These are phyloP conservation scores for Diaporthe citrichinensis DNA, from an alignment of 2,329 filamentous ascomycete species.

Conservation along the genomic window DNA sequence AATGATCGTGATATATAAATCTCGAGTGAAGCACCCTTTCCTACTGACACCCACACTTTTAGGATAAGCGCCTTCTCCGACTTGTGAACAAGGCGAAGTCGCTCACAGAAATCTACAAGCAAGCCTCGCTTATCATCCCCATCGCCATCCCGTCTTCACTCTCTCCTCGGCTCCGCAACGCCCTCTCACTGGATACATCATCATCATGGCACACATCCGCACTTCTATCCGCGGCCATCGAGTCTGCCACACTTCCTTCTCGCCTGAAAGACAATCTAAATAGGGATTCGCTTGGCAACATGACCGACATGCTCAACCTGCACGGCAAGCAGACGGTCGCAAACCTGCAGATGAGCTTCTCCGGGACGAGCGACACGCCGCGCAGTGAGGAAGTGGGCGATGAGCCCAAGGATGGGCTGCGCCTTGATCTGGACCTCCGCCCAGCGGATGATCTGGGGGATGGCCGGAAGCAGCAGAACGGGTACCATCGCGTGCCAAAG, in stretches of 20 bases:
- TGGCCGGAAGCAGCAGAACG: constrained; percentile 42
- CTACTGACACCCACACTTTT: neutral
- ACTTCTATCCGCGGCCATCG: constrained; percentile 81
- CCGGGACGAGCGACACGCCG: constrained; percentile 51
- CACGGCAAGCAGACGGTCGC: constrained; percentile 86
- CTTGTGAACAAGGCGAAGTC: constrained; percentile 82
- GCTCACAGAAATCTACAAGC: constrained; percentile 75
- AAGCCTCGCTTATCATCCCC: constrained; percentile 84
- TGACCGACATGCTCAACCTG: constrained; percentile 78
- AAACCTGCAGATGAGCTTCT: constrained; percentile 77
- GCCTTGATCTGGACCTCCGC: constrained; percentile 58
- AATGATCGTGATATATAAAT: neutral
- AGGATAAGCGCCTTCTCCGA: constrained; percentile 75
- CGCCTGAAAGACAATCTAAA: constrained; percentile 69
- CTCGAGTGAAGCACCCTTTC: neutral
- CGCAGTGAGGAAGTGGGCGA: constrained; percentile 44
- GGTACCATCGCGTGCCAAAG: constrained; percentile 44
- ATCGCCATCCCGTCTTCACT: constrained; percentile 73
- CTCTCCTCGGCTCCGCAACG: constrained; percentile 57
- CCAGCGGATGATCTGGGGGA: constrained; percentile 55
- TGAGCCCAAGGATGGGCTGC: constrained; percentile 46
- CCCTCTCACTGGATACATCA: constrained; percentile 70
- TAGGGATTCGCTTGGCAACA: constrained; percentile 69
- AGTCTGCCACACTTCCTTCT: constrained; percentile 83
- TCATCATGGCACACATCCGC: constrained; percentile 88